Conservation (phyloP, 164 flowering plant genomes). For the Stephania cephalantha region DNA sequence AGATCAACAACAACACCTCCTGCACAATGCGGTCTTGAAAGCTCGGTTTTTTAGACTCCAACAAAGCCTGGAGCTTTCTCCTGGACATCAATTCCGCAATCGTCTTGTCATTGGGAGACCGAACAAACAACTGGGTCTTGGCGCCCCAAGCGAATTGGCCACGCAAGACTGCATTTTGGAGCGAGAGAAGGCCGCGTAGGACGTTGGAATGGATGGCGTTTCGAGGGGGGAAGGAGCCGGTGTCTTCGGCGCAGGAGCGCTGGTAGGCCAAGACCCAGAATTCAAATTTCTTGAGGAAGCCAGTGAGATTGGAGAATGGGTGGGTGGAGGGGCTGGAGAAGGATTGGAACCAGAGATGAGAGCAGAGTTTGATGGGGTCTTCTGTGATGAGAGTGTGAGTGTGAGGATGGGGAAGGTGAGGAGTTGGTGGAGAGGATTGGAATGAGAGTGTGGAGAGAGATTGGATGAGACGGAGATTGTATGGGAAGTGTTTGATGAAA, state of each 20-base stretch:
- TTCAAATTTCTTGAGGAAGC: slow-evolving; percentile 79
- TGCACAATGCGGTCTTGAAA: slow-evolving; percentile 89
- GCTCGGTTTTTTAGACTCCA: slow-evolving; percentile 37
- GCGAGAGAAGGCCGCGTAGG: slow-evolving; percentile 55
- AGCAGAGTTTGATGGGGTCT: slow-evolving; percentile 71
- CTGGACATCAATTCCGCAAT: slow-evolving; percentile 32
- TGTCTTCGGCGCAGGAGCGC: slow-evolving; percentile 64
- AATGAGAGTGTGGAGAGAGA: slow-evolving; percentile 14
- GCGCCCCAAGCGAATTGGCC: slow-evolving; percentile 54
- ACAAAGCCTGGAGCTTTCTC: slow-evolving; percentile 37
- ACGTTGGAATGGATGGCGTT: slow-evolving; percentile 49
- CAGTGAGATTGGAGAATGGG: slow-evolving; percentile 66
- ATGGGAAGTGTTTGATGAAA: slow-evolving; percentile 10
- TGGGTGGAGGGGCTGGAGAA: slow-evolving; percentile 40
- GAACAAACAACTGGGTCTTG: slow-evolving; percentile 37
- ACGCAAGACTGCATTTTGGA: slow-evolving; percentile 54
- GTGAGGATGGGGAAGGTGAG: slow-evolving; percentile 21
- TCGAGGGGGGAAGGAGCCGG: slow-evolving; percentile 81
- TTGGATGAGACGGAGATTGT: slow-evolving; percentile 9
- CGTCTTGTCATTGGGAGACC: slow-evolving; percentile 58
- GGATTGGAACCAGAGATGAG: slow-evolving; percentile 69
- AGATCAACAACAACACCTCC: slow-evolving; percentile 70
- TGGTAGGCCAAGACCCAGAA: slow-evolving; percentile 95
- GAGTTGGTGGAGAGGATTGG: slow-evolving; percentile 7
- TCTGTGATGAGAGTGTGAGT: slow-evolving; percentile 42